A percentile compares a stretch with the other conserved stretches of the same genome.
Conservation (phyloP, 352 stramenopile species). For the Globisporangium paroecandrum region DNA sequence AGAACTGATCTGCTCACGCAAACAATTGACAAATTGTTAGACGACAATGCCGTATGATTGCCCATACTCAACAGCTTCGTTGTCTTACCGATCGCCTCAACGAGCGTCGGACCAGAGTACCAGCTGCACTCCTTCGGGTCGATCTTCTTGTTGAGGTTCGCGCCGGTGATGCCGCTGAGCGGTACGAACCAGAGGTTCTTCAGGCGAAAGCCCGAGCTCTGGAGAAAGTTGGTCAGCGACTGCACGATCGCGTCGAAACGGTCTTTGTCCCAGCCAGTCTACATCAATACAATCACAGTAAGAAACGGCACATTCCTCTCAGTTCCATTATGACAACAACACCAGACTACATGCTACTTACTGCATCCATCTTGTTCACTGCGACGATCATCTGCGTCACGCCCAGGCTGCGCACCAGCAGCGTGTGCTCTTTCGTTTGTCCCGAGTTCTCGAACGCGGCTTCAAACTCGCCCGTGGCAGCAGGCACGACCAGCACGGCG, state of each 20-base stretch:
- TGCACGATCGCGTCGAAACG: constrained; percentile 79
- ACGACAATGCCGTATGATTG: not conserved
- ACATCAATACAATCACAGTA: constrained; percentile 4
- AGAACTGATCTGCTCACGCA: constrained; percentile 52
- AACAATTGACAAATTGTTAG: constrained; percentile 2
- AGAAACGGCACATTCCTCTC: not conserved
- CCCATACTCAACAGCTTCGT: not conserved
- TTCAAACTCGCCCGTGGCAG: constrained; percentile 94
- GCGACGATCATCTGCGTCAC: constrained; percentile 95
- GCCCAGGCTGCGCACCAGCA: constrained; percentile 92
- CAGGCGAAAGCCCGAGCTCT: constrained; percentile 65
- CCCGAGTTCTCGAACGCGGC: constrained; percentile 92
- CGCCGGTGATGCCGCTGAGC: constrained; percentile 81
- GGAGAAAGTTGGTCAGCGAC: constrained; percentile 73
- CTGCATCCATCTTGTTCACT: constrained; percentile 98
- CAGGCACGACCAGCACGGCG: constrained; percentile 93
- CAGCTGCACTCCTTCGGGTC: constrained; percentile 49
- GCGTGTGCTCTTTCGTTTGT: constrained; percentile 97
- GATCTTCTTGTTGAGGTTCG: constrained; percentile 75
- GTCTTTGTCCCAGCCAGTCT: constrained; percentile 65
- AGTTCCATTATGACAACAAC: not conserved
- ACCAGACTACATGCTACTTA: constrained; percentile 16
- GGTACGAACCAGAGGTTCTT: constrained; percentile 87
- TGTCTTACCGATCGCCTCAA: constrained; percentile 67
- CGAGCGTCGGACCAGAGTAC: constrained; percentile 77